Evolutionary conservation across 371 early-diverging fungal genomes (phyloP).

Genomic region (Zychaea mexicana): DNA sequence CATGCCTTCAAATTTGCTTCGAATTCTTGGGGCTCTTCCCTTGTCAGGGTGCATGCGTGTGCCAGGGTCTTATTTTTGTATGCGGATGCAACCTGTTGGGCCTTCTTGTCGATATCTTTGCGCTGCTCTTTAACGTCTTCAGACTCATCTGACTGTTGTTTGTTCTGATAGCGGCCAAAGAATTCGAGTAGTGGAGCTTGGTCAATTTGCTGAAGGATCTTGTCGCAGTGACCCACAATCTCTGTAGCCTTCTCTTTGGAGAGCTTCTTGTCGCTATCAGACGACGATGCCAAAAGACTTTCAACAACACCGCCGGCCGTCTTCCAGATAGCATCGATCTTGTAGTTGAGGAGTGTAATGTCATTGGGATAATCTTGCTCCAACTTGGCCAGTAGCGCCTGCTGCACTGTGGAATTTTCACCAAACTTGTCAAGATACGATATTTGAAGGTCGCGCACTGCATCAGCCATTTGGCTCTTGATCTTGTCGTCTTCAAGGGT

Average conservation of each 20-base stretch:
- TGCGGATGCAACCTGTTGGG: slow-evolving; percentile 66
- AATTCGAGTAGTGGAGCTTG: slow-evolving; percentile 61
- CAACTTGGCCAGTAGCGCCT: slow-evolving; percentile 59
- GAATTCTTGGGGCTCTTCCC: slow-evolving; percentile 30
- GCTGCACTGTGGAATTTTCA: slow-evolving; percentile 58
- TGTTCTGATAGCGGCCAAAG: slow-evolving; percentile 62
- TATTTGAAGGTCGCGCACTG: slow-evolving; percentile 78
- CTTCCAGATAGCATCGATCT: slow-evolving; percentile 58
- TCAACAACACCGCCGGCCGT: slow-evolving; percentile 50
- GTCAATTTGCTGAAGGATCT: slow-evolving; percentile 58
- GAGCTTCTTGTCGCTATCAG: slow-evolving; percentile 25
- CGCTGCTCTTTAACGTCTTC: slow-evolving; percentile 54
- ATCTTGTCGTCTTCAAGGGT: slow-evolving; percentile 52
- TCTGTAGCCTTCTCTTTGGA: slow-evolving; percentile 45
- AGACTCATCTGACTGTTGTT: slow-evolving; percentile 54
- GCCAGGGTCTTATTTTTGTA: slow-evolving; percentile 63
- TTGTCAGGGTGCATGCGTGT: slow-evolving; percentile 41
- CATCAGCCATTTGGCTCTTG: slow-evolving; percentile 63
- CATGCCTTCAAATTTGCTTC: slow-evolving; percentile 40
- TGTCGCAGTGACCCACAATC: slow-evolving; percentile 55
- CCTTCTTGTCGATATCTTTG: slow-evolving; percentile 73
- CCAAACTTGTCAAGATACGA: slow-evolving; percentile 77
- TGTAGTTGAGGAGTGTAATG: slow-evolving; percentile 58
- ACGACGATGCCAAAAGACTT: slow-evolving; percentile 26
- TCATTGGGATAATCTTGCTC: slow-evolving; percentile 55